These are phyloP conservation scores for Boletus rubescentipes DNA, from an alignment of 768 basidiomycete species.

Conservation along the genomic window DNA sequence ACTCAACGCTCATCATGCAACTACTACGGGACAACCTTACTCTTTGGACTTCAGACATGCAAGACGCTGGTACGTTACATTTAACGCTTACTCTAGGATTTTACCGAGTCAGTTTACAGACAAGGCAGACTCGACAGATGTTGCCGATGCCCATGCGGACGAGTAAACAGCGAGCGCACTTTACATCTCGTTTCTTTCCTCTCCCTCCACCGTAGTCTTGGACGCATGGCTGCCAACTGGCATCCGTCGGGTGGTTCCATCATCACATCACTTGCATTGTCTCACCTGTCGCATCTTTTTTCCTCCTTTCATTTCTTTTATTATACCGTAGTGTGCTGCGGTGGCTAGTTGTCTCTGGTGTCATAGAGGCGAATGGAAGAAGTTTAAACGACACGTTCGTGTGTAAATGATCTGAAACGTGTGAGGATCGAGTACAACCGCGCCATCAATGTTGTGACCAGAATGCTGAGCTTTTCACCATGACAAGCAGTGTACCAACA, in stretches of 20 bases:
- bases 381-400: conserved; percentile 19
- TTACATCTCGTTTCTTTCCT: conserved; percentile 11
- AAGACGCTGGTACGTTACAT: conserved; percentile 74
- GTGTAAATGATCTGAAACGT: background rate
- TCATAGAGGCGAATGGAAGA: conserved; percentile 35
- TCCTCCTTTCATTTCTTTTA: conserved; percentile 30
- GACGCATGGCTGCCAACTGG: conserved; percentile 11
- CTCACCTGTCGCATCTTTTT: conserved; percentile 34
- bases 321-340: conserved; percentile 37
- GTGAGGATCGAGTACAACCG: too few relatives aligned
- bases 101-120: conserved; percentile 42
- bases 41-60: conserved; percentile 98
- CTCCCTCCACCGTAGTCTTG: conserved; percentile 18
- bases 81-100: background rate
- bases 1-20: conserved; percentile 97
- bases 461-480: background rate
- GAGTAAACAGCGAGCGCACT: conserved; percentile 46
- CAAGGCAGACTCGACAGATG: conserved; percentile 74
- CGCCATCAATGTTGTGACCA: background rate
- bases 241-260: conserved; percentile 16
- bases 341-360: conserved; percentile 32
- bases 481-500: conserved; percentile 12
- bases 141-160: conserved; percentile 61
- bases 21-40: conserved; percentile 96
- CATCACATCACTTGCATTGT: conserved; percentile 33